A percentile compares a stretch with the other conserved stretches of the same genome.
Evolutionary conservation across 1,139 yeast species (phyloP).

Genomic region (Pichia sp.): DNA sequence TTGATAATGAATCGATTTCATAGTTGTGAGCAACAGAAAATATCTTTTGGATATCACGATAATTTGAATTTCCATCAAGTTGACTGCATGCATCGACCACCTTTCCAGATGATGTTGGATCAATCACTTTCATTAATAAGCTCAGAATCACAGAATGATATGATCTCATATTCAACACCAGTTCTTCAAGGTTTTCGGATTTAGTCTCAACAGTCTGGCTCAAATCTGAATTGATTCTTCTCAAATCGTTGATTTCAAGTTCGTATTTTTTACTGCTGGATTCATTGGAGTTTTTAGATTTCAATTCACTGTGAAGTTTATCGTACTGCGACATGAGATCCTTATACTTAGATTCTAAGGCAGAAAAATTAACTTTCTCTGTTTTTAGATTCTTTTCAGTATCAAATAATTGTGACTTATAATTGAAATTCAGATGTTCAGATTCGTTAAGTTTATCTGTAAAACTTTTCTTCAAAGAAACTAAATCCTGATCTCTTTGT

Average conservation of each 20-base stretch:
- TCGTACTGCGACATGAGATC: not conserved
- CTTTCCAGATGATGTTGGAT: conserved; percentile 10
- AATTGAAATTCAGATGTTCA: conserved; percentile 17
- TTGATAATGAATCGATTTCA: conserved; percentile 9
- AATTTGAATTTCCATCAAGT: not conserved
- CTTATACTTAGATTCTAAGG: not conserved
- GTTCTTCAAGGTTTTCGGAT: not conserved
- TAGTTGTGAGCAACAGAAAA: conserved; percentile 37
- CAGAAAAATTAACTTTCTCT: conserved; percentile 1
- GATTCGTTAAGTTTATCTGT: not conserved
- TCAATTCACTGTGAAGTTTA: conserved; percentile 1
- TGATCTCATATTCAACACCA: not conserved
- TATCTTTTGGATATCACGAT: conserved; percentile 25
- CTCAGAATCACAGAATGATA: conserved; percentile 9
- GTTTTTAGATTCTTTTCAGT: not conserved
- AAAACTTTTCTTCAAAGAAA: conserved; percentile 34
- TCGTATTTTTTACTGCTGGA: not conserved
- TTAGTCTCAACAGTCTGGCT: not conserved
- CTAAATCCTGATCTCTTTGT: conserved; percentile 40
- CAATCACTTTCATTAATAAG: conserved; percentile 8
- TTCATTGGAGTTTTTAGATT: not conserved
- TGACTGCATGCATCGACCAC: conserved; percentile 8
- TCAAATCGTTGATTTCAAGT: not conserved
- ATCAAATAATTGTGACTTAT: conserved; percentile 27
- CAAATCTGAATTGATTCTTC: not conserved